Base-by-base conservation (phyloP, 345 rosid genomes). In the Adansonia digitata region DNA sequence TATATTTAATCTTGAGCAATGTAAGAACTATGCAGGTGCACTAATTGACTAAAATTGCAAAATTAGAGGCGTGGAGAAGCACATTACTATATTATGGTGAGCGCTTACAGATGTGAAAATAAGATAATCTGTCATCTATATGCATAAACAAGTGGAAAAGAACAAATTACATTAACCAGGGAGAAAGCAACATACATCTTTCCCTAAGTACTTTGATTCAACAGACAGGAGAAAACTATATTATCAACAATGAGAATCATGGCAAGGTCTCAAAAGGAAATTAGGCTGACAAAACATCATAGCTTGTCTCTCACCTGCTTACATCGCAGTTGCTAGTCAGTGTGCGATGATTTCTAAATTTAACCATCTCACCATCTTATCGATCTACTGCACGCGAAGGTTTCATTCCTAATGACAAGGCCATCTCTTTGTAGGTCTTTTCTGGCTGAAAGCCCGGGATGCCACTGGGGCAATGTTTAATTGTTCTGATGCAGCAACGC, bases 401-500 rank as follows among this genome's bases (percentile, higher is more conserved):
- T 48, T 73, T 20, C 51, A 14, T 55, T 69, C 72, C n/a, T n/a
- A n/a, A n/a, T n/a, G n/a, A n/a, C n/a, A n/a, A n/a, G n/a, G n/a
- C n/a, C n/a, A 79, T 78, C 59, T 37, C 24, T 11, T 18, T 18
- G n/a, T n/a, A 43, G 83, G 77, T 80, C 76, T 67, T 59, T n/a
- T n/a, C n/a, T n/a, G n/a, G n/a, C 20, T n/a, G 42, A 79, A 66
- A 72, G 83, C 15, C 57, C 74, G 82, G 35, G 74, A 59, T 74
- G 81, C 59, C 53, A 17, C 11, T 75, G 87, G 71, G 7, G 86
- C 51, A 1, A 85, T 51, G 77, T 75, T 72, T 76, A 87, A 77
- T 10, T 61, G 2, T 34, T 86, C 83, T 17, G 95, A 73, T 62
- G 85, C 82, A 15, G 40, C 11, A 72, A 83, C 85, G 48, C 91